phyloP scores from a whole-genome alignment of 2,329 filamentous ascomycete genomes.

The Colletotrichum limetticola region DNA sequence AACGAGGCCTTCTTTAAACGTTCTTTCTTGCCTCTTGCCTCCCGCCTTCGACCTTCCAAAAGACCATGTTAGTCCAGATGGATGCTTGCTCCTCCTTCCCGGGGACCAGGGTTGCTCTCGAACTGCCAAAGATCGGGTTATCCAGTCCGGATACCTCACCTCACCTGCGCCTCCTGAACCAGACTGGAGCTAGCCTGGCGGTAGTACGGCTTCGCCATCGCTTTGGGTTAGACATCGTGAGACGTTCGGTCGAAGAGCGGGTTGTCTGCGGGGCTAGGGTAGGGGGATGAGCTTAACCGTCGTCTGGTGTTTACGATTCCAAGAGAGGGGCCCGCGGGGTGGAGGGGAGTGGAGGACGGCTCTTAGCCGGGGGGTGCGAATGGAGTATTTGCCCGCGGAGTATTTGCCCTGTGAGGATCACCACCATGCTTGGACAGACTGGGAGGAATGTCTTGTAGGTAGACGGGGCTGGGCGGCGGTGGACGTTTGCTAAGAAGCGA shows the following conservation, averaged over 20 bases:
- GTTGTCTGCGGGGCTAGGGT: slow-evolving; percentile 23
- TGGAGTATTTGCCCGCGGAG: slow-evolving; percentile 10
- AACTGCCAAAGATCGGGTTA: not conserved
- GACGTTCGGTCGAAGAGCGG: slow-evolving; percentile 28
- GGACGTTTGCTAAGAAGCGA: not conserved
- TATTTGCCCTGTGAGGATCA: slow-evolving; percentile 17
- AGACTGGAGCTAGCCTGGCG: slow-evolving; percentile 5
- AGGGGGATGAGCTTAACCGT: slow-evolving; percentile 32
- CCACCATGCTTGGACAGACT: not conserved
- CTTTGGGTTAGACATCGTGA: slow-evolving; percentile 25
- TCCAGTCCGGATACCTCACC: not conserved
- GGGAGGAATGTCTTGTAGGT: not conserved
- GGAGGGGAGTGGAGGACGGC: slow-evolving; percentile 18
- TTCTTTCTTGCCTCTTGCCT: not conserved
- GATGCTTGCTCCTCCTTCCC: slow-evolving; percentile 1
- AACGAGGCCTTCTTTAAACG: slow-evolving; percentile 28
- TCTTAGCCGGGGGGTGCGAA: slow-evolving; percentile 21
- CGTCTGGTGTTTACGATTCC: slow-evolving; percentile 33
- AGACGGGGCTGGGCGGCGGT: not conserved
- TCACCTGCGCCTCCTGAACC: slow-evolving; percentile 12
- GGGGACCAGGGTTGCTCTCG: not conserved
- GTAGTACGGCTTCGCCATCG: slow-evolving; percentile 21
- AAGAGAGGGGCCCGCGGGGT: slow-evolving; percentile 17
- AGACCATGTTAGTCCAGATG: not conserved
- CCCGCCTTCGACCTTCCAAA: not conserved